phyloP scores from a whole-genome alignment of 2,329 filamentous ascomycete species.

The Akanthomyces muscarius region DNA sequence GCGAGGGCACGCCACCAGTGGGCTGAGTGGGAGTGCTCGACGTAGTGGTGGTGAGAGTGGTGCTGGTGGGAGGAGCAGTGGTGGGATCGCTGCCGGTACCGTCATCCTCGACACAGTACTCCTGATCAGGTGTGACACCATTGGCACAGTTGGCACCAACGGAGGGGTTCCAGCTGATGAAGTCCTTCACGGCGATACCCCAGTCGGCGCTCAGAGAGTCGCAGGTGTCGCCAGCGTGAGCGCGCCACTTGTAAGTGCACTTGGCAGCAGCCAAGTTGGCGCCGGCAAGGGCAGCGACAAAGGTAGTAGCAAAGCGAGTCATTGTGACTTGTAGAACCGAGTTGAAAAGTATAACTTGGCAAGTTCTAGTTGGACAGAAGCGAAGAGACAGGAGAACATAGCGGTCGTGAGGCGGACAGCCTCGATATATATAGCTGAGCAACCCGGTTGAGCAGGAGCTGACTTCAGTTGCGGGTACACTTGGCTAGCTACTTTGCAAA shows the following conservation, averaged over 20 bases:
- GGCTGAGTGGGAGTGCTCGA: not conserved
- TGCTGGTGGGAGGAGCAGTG: not conserved
- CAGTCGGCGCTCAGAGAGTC: conserved; percentile 24
- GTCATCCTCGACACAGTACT: conserved; percentile 22
- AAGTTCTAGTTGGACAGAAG: not conserved
- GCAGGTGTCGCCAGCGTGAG: conserved; percentile 26
- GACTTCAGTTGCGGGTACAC: not conserved
- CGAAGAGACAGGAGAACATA: too few relatives aligned
- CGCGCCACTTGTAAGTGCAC: conserved; percentile 16
- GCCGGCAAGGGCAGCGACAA: conserved; percentile 12
- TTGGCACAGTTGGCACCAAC: conserved; percentile 16
- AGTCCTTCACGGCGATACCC: conserved; percentile 22
- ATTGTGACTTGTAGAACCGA: not conserved
- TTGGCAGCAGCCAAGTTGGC: conserved; percentile 14
- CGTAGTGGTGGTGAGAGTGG: not conserved
- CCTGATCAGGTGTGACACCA: not conserved
- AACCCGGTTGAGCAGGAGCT: not conserved
- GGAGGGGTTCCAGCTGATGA: conserved; percentile 26
- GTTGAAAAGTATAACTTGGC: not conserved
- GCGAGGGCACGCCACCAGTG: conserved; percentile 4
- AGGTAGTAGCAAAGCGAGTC: conserved; percentile 9
- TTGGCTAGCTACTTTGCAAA: not conserved
- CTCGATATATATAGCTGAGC: conserved; percentile 1
- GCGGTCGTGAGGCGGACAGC: not conserved
- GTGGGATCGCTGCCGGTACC: not conserved